Evolutionary conservation across 306 rosid species (phyloP).

Genomic region (Castanopsis chinensis): DNA sequence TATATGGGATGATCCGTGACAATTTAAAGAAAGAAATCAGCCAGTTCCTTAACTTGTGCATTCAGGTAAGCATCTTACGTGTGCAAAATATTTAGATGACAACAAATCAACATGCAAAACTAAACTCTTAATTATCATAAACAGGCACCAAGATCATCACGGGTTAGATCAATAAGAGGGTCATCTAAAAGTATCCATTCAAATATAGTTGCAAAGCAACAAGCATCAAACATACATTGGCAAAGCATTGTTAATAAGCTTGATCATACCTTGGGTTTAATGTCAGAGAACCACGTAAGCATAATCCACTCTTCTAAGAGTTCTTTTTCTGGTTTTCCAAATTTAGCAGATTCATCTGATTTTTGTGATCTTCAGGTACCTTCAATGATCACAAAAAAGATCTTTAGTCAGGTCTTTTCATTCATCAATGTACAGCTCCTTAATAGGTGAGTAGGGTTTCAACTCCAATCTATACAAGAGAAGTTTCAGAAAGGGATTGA

Average conservation of each 20-base stretch:
- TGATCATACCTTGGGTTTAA: constrained; percentile 49
- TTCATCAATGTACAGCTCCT: constrained; percentile 87
- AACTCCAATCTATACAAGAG: constrained; percentile 13
- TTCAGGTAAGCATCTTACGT: constrained; percentile 55
- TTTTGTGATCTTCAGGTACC: constrained; percentile 58
- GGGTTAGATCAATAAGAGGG: constrained; percentile 67
- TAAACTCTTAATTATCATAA: constrained; percentile 15
- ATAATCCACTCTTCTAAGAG: constrained; percentile 3
- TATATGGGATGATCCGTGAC: constrained; percentile 79
- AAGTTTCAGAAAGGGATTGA: neutral
- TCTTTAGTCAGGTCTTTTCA: constrained; percentile 79
- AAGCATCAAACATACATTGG: constrained; percentile 79
- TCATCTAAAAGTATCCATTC: constrained; percentile 77
- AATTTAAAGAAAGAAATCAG: constrained; percentile 81
- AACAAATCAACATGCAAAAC: neutral
- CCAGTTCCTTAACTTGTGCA: constrained; percentile 76
- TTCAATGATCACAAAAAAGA: constrained; percentile 65
- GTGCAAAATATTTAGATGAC: neutral
- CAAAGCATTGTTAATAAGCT: constrained; percentile 77
- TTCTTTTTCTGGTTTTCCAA: constrained; percentile 8
- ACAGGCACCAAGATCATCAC: constrained; percentile 81
- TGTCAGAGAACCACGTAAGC: constrained; percentile 66
- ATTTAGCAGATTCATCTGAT: constrained; percentile 7
- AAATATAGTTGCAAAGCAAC: constrained; percentile 76
- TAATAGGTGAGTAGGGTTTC: constrained; percentile 58